A percentile compares a stretch with the other conserved stretches of the same genome.
Evolutionary conservation across 306 rosid species (phyloP).

Genomic region (Leucaena leucocephala): DNA sequence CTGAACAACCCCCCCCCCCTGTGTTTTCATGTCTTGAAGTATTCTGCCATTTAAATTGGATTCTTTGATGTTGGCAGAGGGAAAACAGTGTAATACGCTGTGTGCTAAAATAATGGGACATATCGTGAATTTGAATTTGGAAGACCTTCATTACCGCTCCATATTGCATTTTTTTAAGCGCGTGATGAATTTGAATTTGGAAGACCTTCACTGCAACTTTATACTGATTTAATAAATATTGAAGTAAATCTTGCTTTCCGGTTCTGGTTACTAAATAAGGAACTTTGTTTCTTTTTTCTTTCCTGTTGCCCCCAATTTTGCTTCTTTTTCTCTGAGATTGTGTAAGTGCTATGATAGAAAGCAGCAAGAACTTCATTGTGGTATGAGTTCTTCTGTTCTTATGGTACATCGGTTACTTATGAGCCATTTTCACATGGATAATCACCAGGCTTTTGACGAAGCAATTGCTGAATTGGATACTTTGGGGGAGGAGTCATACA

Average conservation of each 20-base stretch:
- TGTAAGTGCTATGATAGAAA: not conserved
- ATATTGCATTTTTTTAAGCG: not conserved
- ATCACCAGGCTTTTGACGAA: conserved; percentile 86
- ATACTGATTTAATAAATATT: not conserved
- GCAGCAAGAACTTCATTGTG: not conserved
- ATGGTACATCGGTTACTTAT: conserved; percentile 10
- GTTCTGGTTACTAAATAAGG: conserved; percentile 5
- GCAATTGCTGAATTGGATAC: conserved; percentile 99
- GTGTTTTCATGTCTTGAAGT: not conserved
- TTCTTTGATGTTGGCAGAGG: not conserved
- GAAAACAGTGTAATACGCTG: not conserved
- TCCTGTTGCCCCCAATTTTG: not conserved
- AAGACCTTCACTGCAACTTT: not conserved
- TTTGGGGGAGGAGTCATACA: conserved; percentile 95
- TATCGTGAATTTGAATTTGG: conserved; percentile 14
- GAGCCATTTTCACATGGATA: conserved; percentile 15
- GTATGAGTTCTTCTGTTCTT: not conserved
- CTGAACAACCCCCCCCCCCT: not conserved
- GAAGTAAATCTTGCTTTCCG: conserved; percentile 1
- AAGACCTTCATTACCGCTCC: not conserved
- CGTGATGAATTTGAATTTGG: conserved; percentile 10
- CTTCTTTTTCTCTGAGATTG: not conserved
- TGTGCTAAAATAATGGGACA: not conserved
- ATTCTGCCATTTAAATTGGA: not conserved
- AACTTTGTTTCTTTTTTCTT: not conserved